Conservation (phyloP, 768 basidiomycete genomes). For the Boletus bicolor region DNA sequence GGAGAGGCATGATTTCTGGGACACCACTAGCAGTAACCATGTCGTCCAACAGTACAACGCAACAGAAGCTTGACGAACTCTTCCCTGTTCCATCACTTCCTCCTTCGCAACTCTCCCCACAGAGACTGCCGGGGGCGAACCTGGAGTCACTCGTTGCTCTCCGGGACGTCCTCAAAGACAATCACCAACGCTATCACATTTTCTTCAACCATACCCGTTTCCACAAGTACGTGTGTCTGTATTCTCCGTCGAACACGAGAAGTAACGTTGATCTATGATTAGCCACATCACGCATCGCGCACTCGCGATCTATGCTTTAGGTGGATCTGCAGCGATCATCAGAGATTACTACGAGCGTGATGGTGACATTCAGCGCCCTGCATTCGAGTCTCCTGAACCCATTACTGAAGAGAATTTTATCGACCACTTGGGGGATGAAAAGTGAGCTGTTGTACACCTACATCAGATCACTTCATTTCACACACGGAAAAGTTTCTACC, state of each 20-base stretch:
- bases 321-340: slow-evolving; percentile 22
- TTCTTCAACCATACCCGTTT: slow-evolving; percentile 45
- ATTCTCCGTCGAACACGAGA: too few relatives aligned
- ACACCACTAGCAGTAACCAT: neutral
- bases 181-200: slow-evolving; percentile 45
- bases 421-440: slow-evolving; percentile 26
- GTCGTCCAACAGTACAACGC: slow-evolving; percentile 3
- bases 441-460: slow-evolving; percentile 8
- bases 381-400: slow-evolving; percentile 20
- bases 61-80: slow-evolving; percentile 15
- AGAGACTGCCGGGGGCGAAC: slow-evolving; percentile 28
- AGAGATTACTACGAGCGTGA: slow-evolving; percentile 28
- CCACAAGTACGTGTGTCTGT: slow-evolving; percentile 45
- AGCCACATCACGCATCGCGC: slow-evolving; percentile 32
- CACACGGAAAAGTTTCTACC: slow-evolving; percentile 21
- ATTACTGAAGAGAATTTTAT: slow-evolving; percentile 25
- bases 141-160: slow-evolving; percentile 22
- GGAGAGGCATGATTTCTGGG: neutral
- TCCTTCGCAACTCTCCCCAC: slow-evolving; percentile 23
- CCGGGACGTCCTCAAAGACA: slow-evolving; percentile 42
- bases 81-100: slow-evolving; percentile 28
- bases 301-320: slow-evolving; percentile 28
- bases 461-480: neutral
- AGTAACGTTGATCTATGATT: neutral
- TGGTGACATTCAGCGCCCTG: slow-evolving; percentile 19